Conservation (phyloP, 2,329 filamentous ascomycete genomes). For the Neofusicoccum parvum region DNA sequence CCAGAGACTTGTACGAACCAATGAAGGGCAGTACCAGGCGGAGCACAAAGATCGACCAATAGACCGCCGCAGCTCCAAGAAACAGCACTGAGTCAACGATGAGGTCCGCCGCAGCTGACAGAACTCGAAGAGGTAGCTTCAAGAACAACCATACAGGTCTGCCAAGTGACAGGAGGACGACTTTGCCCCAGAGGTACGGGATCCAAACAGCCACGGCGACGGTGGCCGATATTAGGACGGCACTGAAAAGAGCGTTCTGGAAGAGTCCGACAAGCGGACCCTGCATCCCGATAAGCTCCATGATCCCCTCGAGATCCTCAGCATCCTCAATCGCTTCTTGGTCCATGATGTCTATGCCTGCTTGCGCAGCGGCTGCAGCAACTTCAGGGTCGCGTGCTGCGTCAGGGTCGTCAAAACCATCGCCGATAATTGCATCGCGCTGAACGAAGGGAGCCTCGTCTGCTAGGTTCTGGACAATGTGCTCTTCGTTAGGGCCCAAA, state of each 20-base stretch:
- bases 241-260: constrained; percentile 94
- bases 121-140: constrained; percentile 69
- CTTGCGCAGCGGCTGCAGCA: constrained; percentile 65
- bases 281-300: constrained; percentile 96
- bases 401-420: constrained; percentile 26
- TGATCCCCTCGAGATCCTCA: constrained; percentile 92
- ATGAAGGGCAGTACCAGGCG: constrained; percentile 28
- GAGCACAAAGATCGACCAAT: constrained; percentile 32
- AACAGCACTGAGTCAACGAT: constrained; percentile 75
- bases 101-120: constrained; percentile 76
- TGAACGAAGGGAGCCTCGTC: constrained; percentile 63
- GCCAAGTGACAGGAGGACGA: constrained; percentile 76
- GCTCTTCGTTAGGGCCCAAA: constrained; percentile 56
- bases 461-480: constrained; percentile 60
- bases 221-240: constrained; percentile 83
- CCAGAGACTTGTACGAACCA: neutral
- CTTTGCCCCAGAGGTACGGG: constrained; percentile 88
- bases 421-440: constrained; percentile 40
- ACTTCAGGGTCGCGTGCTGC: constrained; percentile 57
- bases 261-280: constrained; percentile 86
- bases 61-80: constrained; percentile 57
- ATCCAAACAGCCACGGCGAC: constrained; percentile 84
- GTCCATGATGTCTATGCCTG: constrained; percentile 65
- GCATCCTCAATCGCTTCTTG: constrained; percentile 76
- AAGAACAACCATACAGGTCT: constrained; percentile 71